Conservation (phyloP, 129 eudicot species). For the Silybum marianum region DNA sequence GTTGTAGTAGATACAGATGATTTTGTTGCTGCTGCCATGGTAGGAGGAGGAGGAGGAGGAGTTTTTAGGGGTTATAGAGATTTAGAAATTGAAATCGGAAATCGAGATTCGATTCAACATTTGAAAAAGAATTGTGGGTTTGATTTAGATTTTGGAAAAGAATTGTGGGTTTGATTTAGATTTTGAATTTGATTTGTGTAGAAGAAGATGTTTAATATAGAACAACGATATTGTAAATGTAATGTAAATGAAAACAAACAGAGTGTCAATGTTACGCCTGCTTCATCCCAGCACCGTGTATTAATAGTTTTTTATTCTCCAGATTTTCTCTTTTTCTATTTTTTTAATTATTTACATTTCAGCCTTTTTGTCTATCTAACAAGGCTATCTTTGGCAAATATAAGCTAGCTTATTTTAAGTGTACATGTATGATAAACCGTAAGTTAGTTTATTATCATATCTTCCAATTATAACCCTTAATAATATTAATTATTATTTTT, state of each 20-base stretch:
- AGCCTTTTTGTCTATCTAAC: too few species aligned
- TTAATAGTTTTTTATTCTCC: background rate
- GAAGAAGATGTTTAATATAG: background rate
- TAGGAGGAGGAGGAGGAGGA: background rate
- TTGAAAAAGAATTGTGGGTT: background rate
- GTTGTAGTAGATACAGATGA: background rate
- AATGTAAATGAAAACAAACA: constrained; percentile 14
- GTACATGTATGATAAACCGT: too few species aligned
- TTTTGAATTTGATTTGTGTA: background rate
- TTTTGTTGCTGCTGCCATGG: constrained; percentile 1
- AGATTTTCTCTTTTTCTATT: too few species aligned
- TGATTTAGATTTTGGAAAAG: background rate
- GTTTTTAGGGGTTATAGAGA: background rate
- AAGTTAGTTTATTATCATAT: too few species aligned
- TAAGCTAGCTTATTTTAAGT: too few species aligned
- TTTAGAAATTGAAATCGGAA: background rate
- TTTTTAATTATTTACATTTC: too few species aligned
- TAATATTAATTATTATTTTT: too few species aligned
- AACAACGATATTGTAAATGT: background rate
- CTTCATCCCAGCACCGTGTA: background rate
- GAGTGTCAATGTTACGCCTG: constrained; percentile 13
- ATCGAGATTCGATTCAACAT: background rate
- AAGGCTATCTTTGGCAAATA: too few species aligned
- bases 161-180: background rate
- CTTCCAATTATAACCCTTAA: too few species aligned